Base-by-base conservation (phyloP, 2,329 filamentous ascomycete species). In the Fusarium sp. region DNA sequence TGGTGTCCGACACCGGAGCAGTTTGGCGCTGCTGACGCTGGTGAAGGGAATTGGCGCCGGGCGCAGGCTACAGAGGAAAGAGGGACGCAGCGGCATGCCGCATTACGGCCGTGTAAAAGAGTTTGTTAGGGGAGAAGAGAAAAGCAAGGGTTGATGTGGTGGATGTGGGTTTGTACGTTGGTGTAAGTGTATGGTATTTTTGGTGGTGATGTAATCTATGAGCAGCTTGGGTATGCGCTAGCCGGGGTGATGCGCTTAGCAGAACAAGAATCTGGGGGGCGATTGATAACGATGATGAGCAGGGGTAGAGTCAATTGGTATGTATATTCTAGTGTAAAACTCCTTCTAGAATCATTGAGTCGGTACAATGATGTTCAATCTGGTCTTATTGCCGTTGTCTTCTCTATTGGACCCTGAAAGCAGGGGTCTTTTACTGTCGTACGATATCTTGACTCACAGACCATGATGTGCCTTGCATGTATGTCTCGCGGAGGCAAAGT, bases 51-150 rank as follows among this genome's bases (percentile, higher is more conserved):
- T 67, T 59, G 70, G 62, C 61, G 67, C 66, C 39, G 66, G 52
- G 57, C 63, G 53, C 43, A 51, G 63, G 64, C 63, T 69, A 71
- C 71, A 73, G 71, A 75, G 68, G 67, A 65, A 68, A 44, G 62
- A 63, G 69, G 74, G 71, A 75, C 82, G 84, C 80, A 83, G 78
- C 84, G 84, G 85, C 88, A 91, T 91, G 81, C 88, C 88, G 88
- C 88, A 89, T 89, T 81, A 81, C 83, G 82, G 79, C 54, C 36
- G 62, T 56, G 40, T 28, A 42, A 9, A 45, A 14, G 19, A n/a
- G 17, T 14, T 22, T 38, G 28, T 24, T 15, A 28, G 22, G 21
- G 24, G 24, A 14, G 22, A 33, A 9, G 21, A 15, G 28, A 4
- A 21, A n/a, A 22, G n/a, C 36, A 33, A 33, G 19, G 3, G 45